A percentile compares a stretch with the other conserved stretches of the same genome.
Conservation (phyloP, 768 basidiomycete genomes). For the Hebeloma cylindrosporum region DNA sequence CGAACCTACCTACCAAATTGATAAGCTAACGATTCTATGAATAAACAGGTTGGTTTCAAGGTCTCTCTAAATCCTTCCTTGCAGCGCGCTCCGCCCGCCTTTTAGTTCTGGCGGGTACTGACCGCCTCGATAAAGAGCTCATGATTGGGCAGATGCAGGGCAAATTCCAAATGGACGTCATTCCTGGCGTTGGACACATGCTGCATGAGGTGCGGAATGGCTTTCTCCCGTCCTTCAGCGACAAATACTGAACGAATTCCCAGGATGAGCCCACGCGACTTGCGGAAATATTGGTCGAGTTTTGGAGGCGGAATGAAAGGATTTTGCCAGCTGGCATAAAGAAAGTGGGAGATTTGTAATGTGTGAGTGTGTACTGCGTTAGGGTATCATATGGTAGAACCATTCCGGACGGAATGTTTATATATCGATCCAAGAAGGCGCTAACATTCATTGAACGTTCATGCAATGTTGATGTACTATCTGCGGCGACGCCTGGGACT, state of each 20-base stretch:
- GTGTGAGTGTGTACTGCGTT: too few species aligned
- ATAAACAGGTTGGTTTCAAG: slow-evolving; percentile 82
- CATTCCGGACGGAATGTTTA: too few species aligned
- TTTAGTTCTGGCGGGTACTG: slow-evolving; percentile 89
- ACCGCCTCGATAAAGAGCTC: slow-evolving; percentile 86
- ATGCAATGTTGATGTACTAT: too few species aligned
- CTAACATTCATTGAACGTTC: too few species aligned
- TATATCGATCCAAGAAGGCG: too few species aligned
- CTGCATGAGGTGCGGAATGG: slow-evolving; percentile 75
- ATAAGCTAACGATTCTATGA: not conserved
- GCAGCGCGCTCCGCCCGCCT: slow-evolving; percentile 76
- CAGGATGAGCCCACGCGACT: slow-evolving; percentile 85
- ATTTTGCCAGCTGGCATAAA: slow-evolving; percentile 60
- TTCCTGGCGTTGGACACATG: slow-evolving; percentile 89
- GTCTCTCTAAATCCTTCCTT: slow-evolving; percentile 80
- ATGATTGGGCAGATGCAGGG: slow-evolving; percentile 98
- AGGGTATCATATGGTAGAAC: too few species aligned
- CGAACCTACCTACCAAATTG: not conserved
- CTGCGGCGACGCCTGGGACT: too few species aligned
- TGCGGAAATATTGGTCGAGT: slow-evolving; percentile 81
- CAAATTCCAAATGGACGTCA: slow-evolving; percentile 92
- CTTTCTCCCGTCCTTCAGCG: not conserved
- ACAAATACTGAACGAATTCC: slow-evolving; percentile 1
- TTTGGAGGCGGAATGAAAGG: slow-evolving; percentile 88
- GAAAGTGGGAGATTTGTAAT: slow-evolving; percentile 52